Evolutionary conservation across 1,284 basidiomycete species (phyloP), one percentile per base, ranked within the genome.

Genomic region (Lentinula novae-zelandiae): DNA sequence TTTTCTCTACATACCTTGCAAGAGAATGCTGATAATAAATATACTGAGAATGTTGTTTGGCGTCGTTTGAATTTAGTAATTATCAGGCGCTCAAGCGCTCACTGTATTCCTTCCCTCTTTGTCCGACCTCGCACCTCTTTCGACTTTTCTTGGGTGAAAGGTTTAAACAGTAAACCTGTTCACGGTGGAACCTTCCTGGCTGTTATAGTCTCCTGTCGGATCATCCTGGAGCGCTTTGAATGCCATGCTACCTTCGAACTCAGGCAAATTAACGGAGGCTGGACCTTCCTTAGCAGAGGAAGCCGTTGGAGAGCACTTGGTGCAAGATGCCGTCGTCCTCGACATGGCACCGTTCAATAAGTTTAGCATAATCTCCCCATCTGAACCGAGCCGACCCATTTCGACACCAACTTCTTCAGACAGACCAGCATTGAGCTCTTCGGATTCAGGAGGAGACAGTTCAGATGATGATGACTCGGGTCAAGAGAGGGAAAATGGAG

Each of bases 381-480:
- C 63, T 39, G 63, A 64, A 34, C 50, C 55, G 2, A 57, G 59
- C 15, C 61, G 54, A 15, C 50, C 59, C 13, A 55, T 58, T 15
- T 55, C 60, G 31, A 53, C 52, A 46, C 57, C 54, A 42, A 52
- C 60, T 51, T 60, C 60, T 59, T 60, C 60, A 44, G 60, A 54
- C 27, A 52, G 58, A 57, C 50, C 54, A 52, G 48, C 60, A 22
- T 48, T 62, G 42, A 60, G 55, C 44, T 63, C 60, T 57, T 60
- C 54, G 52, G 58, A 63, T 61, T 63, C 62, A 34, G 60, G 62
- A 63, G 65, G 64, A 61, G 57, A 74, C 72, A 71, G 36, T 39
- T 56, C 54, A 31, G 42, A 57, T 48, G 59, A 50, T 33, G 62
- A 62, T 7, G 56, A 57, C 33, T 60, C 62, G 12, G 56, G 52